Percentiles rank a stretch among this genome's conserved stretches.
phyloP scores from a whole-genome alignment of 2,329 filamentous ascomycete species.

The Penicillium freii region DNA sequence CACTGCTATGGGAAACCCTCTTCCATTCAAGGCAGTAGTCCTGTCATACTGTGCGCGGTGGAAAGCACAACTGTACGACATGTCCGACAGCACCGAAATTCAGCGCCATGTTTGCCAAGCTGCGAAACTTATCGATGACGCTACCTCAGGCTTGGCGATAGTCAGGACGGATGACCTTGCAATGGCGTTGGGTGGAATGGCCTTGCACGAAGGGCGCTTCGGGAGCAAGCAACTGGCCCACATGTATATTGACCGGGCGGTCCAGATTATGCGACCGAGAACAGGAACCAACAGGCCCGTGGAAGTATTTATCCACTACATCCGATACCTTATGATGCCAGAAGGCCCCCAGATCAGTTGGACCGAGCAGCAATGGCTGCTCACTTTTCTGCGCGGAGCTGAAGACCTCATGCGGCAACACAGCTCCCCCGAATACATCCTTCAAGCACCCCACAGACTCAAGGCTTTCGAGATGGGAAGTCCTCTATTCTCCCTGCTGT shows the following conservation, averaged over 20 bases:
- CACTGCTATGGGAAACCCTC: slow-evolving; percentile 33
- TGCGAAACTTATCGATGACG: slow-evolving; percentile 30
- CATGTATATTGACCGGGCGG: slow-evolving; percentile 31
- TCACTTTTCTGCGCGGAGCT: slow-evolving; percentile 38
- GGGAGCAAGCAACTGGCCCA: slow-evolving; percentile 31
- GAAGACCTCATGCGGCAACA: slow-evolving; percentile 37
- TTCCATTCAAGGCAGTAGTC: slow-evolving; percentile 39
- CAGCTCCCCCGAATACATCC: slow-evolving; percentile 27
- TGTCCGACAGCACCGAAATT: slow-evolving; percentile 26
- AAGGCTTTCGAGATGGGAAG: slow-evolving; percentile 38
- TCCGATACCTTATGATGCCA: slow-evolving; percentile 33
- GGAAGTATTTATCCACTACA: slow-evolving; percentile 37
- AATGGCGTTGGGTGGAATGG: slow-evolving; percentile 37
- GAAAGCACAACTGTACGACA: slow-evolving; percentile 30
- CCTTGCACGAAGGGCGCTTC: slow-evolving; percentile 41
- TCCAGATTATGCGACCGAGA: slow-evolving; percentile 33
- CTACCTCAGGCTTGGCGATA: slow-evolving; percentile 18
- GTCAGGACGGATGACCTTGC: slow-evolving; percentile 33
- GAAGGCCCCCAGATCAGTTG: slow-evolving; percentile 9
- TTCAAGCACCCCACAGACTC: slow-evolving; percentile 30
- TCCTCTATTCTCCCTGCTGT: slow-evolving; percentile 41
- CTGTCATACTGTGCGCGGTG: slow-evolving; percentile 41
- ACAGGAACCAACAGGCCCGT: slow-evolving; percentile 25
- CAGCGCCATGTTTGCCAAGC: slow-evolving; percentile 30
- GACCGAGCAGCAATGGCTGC: slow-evolving; percentile 29